Evolutionary conservation across 1,284 basidiomycete genomes (phyloP), one percentile per base, ranked within the genome.

Genomic region (Prillingera fragicola): DNA sequence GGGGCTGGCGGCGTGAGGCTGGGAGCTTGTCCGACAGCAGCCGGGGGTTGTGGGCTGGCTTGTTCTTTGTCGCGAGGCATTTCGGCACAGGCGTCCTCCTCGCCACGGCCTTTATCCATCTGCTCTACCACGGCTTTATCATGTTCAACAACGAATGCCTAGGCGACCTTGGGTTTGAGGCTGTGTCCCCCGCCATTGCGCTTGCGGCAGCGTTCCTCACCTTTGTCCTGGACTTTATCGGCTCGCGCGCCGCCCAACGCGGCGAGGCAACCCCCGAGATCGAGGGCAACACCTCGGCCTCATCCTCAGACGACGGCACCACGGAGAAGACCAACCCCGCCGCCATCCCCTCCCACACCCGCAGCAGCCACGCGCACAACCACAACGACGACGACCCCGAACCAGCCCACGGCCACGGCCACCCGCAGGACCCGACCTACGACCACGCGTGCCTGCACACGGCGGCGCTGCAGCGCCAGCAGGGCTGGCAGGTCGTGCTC

Each of bases 111-210:
- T 45, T 45, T 21, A 41, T 37, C 22, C 74, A 75, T 47, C 59
- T 75, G 1, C 57, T 75, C 0, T 69, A 62, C 52, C 73, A 74
- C 54, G 64, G 70, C 5, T 71, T 75, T 44, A 49, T 73, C 52
- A 65, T 63, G 62, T 65, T 67, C 46, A 44, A 51, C 43, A 73
- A 72, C 55, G 59, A 70, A 24, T 74, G 74, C 50, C 48, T 75
- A 18, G 71, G 73, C 2, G 59, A 71, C n/a, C 56, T 75, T 8
- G 45, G 48, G 1, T 75, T 69, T 55, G 73, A 74, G 35, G 63
- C 74, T 0, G 65, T 71, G 0, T 66, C 65, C 0, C 63, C 74
- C 0, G 72, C 74, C 2, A 74, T 75, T 39, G 47, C 63, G 17
- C 51, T 73, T 27, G 69, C 65, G 10, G 57, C 58, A 1, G 54